Base-by-base conservation (phyloP, 1,284 basidiomycete species). In the Coniferiporia sulphurascens region DNA sequence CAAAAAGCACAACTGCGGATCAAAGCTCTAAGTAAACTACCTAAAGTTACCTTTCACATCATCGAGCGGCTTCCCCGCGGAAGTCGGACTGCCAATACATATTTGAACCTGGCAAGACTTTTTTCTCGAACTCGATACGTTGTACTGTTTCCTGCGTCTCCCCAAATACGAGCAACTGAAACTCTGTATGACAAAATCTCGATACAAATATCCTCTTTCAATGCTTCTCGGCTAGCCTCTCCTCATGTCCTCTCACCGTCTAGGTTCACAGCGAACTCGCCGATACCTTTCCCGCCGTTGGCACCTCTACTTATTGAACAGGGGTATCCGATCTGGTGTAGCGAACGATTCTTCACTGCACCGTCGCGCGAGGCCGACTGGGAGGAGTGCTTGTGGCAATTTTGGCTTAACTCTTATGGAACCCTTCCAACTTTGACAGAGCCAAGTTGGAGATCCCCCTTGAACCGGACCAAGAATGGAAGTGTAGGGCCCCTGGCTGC, bases 361-460 rank as follows among this genome's bases (percentile, higher is more conserved):
- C 69, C 71, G 44, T 76, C 78, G 12, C 81, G 83, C 22, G 61
- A 67, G 0, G 69, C 74, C 1, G 82, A 85, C 61, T 87, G 85
- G 86, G 73, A 78, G 45, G 82, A 84, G 61, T 87, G 86, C 69
- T 69, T 87, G n/a, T 88, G 86, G 86, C 81, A 83, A 63, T 62
- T 86, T 55, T 83, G 81, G 76, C 73, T 87, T 15, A 78, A 83
- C 27, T 59, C 58, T 19, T 56, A 56, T 50, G 61, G 61, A 21
- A 17, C 44, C 22, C 45, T 59, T 6, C 32, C 43, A 21, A 59
- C 50, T 7, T 12, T 56, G 21, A 19, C 55, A 3, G 49, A 41
- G 13, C 22, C 56, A 22, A 49, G 27, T 9, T 51, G 51, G 60
- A 55, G 46, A 36, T 13, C 32, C 17, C 21, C 38, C 22, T 41